phyloP scores from a whole-genome alignment of 1,139 yeast species.

The Debaryomyces psychrophilus region DNA sequence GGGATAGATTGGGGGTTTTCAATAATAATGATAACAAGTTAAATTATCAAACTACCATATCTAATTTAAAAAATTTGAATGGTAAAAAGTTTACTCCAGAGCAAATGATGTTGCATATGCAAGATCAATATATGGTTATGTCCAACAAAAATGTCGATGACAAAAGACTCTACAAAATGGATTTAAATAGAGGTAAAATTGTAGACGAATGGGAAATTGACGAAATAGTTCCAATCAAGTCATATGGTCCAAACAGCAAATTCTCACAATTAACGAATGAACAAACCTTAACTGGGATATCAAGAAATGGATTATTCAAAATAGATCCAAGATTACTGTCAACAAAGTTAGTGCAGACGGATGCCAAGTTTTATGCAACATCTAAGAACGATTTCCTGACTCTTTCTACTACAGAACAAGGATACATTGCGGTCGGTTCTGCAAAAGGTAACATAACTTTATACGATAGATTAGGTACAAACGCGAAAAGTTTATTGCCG shows the following conservation, averaged over 20 bases:
- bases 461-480: constrained; percentile 69
- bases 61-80: constrained; percentile 53
- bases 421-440: constrained; percentile 77
- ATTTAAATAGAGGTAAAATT: constrained; percentile 73
- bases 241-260: constrained; percentile 70
- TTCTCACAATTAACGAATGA: constrained; percentile 75
- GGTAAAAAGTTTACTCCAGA: constrained; percentile 63
- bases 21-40: constrained; percentile 57
- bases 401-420: constrained; percentile 71
- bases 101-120: constrained; percentile 73
- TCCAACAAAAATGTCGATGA: constrained; percentile 50
- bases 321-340: constrained; percentile 76
- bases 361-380: constrained; percentile 49
- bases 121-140: constrained; percentile 68
- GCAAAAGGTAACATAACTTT: constrained; percentile 74
- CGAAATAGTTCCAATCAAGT: constrained; percentile 46
- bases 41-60: constrained; percentile 68
- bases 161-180: constrained; percentile 65
- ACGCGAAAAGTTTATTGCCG: constrained; percentile 78
- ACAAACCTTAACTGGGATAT: constrained; percentile 71
- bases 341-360: constrained; percentile 54
- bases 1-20: constrained; percentile 80
- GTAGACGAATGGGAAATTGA: constrained; percentile 80
- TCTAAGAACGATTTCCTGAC: constrained; percentile 61
- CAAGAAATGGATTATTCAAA: constrained; percentile 65